These are phyloP conservation scores for Lophiostoma macrostomum DNA, from an alignment of 495 filamentous ascomycete species.

Conservation along the genomic window DNA sequence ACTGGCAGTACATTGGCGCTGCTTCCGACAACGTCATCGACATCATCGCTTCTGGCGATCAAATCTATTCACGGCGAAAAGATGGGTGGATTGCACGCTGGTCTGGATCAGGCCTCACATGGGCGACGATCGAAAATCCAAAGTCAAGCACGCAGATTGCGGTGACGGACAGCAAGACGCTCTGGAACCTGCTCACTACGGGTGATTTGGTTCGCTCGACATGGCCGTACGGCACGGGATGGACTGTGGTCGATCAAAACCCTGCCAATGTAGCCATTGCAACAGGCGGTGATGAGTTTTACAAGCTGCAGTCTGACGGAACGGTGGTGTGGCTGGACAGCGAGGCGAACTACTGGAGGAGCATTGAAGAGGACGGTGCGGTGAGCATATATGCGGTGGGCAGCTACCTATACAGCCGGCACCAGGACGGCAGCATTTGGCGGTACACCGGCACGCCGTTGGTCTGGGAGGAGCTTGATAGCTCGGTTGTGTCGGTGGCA, in stretches of 20 bases:
- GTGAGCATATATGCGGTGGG: slow-evolving; percentile 12
- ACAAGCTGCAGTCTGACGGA: slow-evolving; percentile 26
- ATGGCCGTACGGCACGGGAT: slow-evolving; percentile 17
- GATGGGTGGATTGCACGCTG: slow-evolving; percentile 31
- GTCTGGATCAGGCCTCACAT: slow-evolving; percentile 18
- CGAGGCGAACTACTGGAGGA: slow-evolving; percentile 3
- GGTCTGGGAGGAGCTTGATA: slow-evolving; percentile 24
- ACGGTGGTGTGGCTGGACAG: slow-evolving; percentile 22
- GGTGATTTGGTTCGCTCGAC: slow-evolving; percentile 23
- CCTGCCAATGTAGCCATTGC: slow-evolving; percentile 17
- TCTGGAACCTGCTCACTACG: slow-evolving; percentile 17
- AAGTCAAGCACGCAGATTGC: slow-evolving; percentile 18
- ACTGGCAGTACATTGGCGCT: slow-evolving; percentile 18
- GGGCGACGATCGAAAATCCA: slow-evolving; percentile 25
- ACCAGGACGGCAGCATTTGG: slow-evolving; percentile 23
- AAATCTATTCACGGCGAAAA: slow-evolving; percentile 23
- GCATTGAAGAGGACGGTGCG: slow-evolving; percentile 6
- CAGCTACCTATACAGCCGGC: slow-evolving; percentile 15
- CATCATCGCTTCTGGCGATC: slow-evolving; percentile 22
- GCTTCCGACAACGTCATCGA: slow-evolving; percentile 19
- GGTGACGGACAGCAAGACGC: slow-evolving; percentile 20
- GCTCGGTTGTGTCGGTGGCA: background rate
- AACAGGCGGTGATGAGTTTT: slow-evolving; percentile 28
- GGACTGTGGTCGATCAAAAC: slow-evolving; percentile 21
- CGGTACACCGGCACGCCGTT: slow-evolving; percentile 26